Conservation (phyloP, 2,329 filamentous ascomycete genomes). For the Claviceps lovelessii region DNA sequence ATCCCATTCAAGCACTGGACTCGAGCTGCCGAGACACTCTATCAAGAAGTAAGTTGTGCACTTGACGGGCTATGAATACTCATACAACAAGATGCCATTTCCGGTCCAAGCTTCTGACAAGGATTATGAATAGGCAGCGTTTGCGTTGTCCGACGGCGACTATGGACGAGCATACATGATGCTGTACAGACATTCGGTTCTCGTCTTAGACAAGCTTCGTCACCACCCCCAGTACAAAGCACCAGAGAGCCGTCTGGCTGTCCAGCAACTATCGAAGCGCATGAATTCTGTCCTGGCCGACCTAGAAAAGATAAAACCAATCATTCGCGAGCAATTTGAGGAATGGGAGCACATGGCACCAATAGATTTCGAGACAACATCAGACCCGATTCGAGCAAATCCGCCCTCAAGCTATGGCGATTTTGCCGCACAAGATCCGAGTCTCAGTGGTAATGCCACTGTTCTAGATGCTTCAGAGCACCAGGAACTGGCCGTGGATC, state of each 20-base stretch:
- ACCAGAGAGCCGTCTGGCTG: constrained; percentile 47
- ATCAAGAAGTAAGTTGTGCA: constrained; percentile 53
- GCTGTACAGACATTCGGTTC: constrained; percentile 73
- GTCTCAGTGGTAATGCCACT: constrained; percentile 39
- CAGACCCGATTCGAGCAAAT: constrained; percentile 8
- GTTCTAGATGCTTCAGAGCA: constrained; percentile 58
- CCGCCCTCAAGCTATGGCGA: constrained; percentile 25
- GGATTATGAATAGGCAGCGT: constrained; percentile 47
- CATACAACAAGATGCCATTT: neutral
- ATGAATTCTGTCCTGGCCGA: constrained; percentile 47
- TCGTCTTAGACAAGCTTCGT: constrained; percentile 64
- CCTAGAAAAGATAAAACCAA: constrained; percentile 66
- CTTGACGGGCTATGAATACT: neutral
- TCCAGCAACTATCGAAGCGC: constrained; percentile 37
- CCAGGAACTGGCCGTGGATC: constrained; percentile 58
- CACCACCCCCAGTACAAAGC: constrained; percentile 63
- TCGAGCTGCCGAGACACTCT: constrained; percentile 62
- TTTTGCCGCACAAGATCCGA: constrained; percentile 45
- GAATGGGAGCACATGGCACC: constrained; percentile 46
- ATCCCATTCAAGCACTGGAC: constrained; percentile 72
- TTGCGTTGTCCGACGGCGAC: constrained; percentile 76
- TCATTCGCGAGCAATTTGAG: constrained; percentile 58
- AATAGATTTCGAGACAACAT: constrained; percentile 14
- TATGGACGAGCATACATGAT: constrained; percentile 80
- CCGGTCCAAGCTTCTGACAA: neutral